Conservation (phyloP, 768 basidiomycete species). For the Tulasnella sp. region DNA sequence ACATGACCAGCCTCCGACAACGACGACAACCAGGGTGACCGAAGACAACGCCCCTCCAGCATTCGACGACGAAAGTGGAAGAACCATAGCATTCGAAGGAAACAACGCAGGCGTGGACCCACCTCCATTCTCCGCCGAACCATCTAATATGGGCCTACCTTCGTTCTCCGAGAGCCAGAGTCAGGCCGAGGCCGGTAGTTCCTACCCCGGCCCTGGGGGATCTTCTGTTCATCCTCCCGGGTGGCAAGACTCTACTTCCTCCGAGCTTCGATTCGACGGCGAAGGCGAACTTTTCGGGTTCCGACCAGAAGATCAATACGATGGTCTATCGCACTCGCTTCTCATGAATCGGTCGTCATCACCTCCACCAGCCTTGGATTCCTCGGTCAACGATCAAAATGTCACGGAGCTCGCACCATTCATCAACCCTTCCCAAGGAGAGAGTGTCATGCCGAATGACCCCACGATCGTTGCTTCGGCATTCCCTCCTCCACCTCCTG, state of each 20-base stretch:
- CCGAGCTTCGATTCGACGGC: conserved; percentile 34
- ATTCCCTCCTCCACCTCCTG: conserved; percentile 69
- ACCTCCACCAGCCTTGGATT: conserved; percentile 70
- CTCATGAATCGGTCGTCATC: conserved; percentile 45
- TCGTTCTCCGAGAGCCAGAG: conserved; percentile 67
- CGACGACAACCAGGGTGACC: conserved; percentile 65
- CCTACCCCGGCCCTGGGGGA: not conserved
- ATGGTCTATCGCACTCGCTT: conserved; percentile 66
- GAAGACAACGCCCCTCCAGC: conserved; percentile 69
- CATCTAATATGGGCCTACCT: conserved; percentile 38
- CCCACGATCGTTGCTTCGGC: conserved; percentile 54
- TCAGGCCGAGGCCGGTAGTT: conserved; percentile 42
- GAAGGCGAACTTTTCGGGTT: conserved; percentile 80
- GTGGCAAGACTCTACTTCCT: not conserved
- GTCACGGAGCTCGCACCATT: conserved; percentile 58
- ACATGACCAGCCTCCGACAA: conserved; percentile 69
- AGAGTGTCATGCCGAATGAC: not conserved
- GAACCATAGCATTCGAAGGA: conserved; percentile 32
- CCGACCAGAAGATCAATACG: conserved; percentile 60
- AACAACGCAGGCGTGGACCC: conserved; percentile 60
- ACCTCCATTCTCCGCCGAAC: conserved; percentile 26
- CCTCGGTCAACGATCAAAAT: conserved; percentile 63
- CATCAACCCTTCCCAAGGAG: conserved; percentile 27
- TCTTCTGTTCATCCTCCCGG: not conserved
- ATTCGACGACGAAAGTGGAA: conserved; percentile 58